A percentile compares a stretch with the other conserved stretches of the same genome.
These are phyloP conservation scores for Przewalskia tangutica DNA, from an alignment of 257 asterid species.

Conservation along the genomic window DNA sequence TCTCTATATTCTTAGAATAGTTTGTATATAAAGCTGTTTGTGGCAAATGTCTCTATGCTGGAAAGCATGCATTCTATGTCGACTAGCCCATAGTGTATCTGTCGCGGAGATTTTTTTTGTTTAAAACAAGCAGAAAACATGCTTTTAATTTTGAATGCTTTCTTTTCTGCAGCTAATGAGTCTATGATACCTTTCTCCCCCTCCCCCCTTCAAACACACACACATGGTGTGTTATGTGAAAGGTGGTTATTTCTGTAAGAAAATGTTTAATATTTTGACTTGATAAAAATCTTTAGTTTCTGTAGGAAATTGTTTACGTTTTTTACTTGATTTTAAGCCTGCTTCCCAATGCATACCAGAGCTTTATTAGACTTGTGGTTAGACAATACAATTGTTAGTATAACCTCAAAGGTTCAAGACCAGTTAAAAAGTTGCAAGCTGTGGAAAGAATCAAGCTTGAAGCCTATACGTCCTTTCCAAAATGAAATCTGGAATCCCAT, in stretches of 20 bases:
- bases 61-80: not conserved
- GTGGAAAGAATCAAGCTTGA: not conserved
- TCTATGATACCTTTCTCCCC: not conserved
- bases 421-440: not conserved
- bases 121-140: not conserved
- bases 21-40: not conserved
- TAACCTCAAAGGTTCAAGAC: not conserved
- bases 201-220: not conserved
- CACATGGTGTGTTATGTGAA: not conserved
- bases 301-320: not conserved
- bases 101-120: not conserved
- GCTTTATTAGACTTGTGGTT: not conserved
- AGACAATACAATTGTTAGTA: not conserved
- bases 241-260: not conserved
- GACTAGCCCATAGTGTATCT: not conserved
- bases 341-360: not conserved
- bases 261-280: not conserved
- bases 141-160: not conserved
- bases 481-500: not conserved
- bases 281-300: not conserved
- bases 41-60: not conserved
- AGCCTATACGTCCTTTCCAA: not conserved
- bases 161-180: not conserved
- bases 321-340: not conserved
- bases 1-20: not conserved